phyloP scores from a whole-genome alignment of 2,329 filamentous ascomycete species.

The Pseudogymnoascus sp. region DNA sequence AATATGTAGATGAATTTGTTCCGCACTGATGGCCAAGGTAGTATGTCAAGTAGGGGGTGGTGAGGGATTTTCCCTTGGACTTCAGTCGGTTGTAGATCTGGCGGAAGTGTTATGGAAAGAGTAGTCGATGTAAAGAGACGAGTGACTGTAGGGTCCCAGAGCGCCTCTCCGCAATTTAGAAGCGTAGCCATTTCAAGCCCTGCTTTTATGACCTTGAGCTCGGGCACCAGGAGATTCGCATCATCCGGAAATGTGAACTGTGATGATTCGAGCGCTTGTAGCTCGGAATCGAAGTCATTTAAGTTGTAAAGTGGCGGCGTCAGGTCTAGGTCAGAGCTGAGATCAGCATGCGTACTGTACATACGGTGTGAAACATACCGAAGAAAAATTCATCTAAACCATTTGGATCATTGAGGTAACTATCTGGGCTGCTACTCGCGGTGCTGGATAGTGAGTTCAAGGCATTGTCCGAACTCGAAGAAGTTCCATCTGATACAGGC shows the following conservation, averaged over 20 bases:
- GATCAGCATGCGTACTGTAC: not conserved
- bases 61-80: conserved; percentile 13
- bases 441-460: conserved; percentile 2
- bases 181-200: conserved; percentile 10
- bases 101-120: conserved; percentile 10
- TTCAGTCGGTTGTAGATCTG: conserved; percentile 13
- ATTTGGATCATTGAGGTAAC: conserved; percentile 3
- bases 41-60: conserved; percentile 13
- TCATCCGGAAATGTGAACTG: conserved; percentile 13
- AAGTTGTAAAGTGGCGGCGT: not conserved
- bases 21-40: conserved; percentile 16
- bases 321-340: not conserved
- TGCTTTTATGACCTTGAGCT: conserved; percentile 9
- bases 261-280: conserved; percentile 15
- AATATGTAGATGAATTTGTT: conserved; percentile 16
- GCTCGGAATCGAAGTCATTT: conserved; percentile 9
- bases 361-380: conserved; percentile 2
- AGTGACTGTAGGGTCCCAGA: conserved; percentile 12
- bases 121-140: conserved; percentile 10
- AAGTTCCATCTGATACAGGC: conserved; percentile 6
- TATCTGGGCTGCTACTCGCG: not conserved
- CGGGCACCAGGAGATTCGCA: not conserved
- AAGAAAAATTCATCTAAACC: conserved; percentile 3
- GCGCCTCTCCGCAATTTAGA: conserved; percentile 11
- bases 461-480: conserved; percentile 8